Conservation (phyloP, 2,329 filamentous ascomycete genomes). For the Talaromyces atroroseus region DNA sequence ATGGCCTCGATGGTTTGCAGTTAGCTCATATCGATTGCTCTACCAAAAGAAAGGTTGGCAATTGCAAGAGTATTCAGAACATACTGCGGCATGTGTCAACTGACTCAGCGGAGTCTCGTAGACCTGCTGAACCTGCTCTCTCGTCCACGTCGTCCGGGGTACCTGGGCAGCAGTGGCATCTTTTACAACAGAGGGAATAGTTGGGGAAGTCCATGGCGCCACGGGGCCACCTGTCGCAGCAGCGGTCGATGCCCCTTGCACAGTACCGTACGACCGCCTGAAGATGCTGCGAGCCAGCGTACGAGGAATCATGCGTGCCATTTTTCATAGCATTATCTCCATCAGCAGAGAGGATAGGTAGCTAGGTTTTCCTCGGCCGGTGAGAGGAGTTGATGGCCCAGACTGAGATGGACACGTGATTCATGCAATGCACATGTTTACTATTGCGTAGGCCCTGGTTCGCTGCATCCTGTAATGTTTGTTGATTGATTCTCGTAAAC, state of each 20-base stretch:
- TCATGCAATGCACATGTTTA: background rate
- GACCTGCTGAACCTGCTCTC: conserved; percentile 72
- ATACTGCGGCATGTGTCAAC: conserved; percentile 67
- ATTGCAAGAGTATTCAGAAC: conserved; percentile 19
- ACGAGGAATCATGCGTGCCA: conserved; percentile 18
- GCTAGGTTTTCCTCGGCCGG: no score
- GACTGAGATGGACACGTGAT: background rate
- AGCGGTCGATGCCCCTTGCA: conserved; percentile 25
- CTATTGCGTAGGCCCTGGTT: background rate
- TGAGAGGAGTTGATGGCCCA: background rate
- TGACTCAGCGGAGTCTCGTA: conserved; percentile 79
- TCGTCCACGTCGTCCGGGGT: conserved; percentile 71
- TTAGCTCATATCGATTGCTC: background rate
- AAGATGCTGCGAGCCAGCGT: conserved; percentile 25
- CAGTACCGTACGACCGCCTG: conserved; percentile 34
- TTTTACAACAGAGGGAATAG: conserved; percentile 28
- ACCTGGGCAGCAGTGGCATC: conserved; percentile 32
- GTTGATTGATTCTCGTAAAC: background rate
- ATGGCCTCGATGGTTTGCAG: conserved; percentile 50
- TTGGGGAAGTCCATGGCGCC: conserved; percentile 23
- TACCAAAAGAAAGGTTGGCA: background rate
- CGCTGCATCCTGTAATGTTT: background rate
- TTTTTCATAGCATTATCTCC: background rate
- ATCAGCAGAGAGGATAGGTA: background rate
- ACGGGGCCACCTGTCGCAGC: conserved; percentile 20